Evolutionary conservation across 1,284 basidiomycete genomes (phyloP).

Genomic region (Pseudomicrostroma phylloplanum): DNA sequence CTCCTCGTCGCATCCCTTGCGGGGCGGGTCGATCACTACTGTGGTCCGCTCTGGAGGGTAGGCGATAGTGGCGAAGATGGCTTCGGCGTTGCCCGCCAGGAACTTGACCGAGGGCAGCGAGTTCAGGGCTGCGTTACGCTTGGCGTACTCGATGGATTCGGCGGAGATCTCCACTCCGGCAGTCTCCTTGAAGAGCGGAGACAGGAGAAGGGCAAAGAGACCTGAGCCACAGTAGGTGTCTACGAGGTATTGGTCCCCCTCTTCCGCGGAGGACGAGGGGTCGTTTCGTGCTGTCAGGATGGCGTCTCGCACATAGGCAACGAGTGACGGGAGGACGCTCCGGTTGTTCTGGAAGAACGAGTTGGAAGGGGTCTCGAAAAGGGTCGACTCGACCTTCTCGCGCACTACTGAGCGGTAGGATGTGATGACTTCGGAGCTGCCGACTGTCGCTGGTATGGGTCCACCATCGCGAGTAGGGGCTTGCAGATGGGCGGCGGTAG

Average conservation of each 20-base stretch:
- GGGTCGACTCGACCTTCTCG: conserved; percentile 71
- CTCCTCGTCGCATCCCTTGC: conserved; percentile 36
- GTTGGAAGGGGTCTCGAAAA: conserved; percentile 79
- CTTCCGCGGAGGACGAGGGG: conserved; percentile 3
- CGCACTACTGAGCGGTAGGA: conserved; percentile 74
- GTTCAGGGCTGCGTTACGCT: conserved; percentile 74
- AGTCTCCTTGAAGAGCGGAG: conserved; percentile 68
- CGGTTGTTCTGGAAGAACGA: conserved; percentile 98
- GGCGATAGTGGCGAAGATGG: conserved; percentile 56
- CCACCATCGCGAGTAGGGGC: conserved; percentile 11
- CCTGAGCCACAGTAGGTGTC: conserved; percentile 61
- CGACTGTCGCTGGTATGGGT: background rate
- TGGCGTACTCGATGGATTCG: conserved; percentile 73
- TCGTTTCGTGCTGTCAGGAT: conserved; percentile 15
- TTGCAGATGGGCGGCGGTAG: conserved; percentile 12
- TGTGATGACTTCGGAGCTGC: conserved; percentile 57
- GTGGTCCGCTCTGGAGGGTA: conserved; percentile 68
- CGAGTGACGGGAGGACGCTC: conserved; percentile 75
- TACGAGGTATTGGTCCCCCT: conserved; percentile 30
- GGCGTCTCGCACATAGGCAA: conserved; percentile 64
- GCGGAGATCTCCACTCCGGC: conserved; percentile 75
- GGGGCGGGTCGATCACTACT: conserved; percentile 45
- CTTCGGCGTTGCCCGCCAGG: conserved; percentile 58
- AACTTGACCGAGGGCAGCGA: conserved; percentile 53
- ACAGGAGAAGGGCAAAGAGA: conserved; percentile 82